A percentile compares a stretch with the other conserved stretches of the same genome.
These are phyloP conservation scores for Aspergillus piperis DNA, from an alignment of 2,329 filamentous ascomycete species.

Conservation along the genomic window DNA sequence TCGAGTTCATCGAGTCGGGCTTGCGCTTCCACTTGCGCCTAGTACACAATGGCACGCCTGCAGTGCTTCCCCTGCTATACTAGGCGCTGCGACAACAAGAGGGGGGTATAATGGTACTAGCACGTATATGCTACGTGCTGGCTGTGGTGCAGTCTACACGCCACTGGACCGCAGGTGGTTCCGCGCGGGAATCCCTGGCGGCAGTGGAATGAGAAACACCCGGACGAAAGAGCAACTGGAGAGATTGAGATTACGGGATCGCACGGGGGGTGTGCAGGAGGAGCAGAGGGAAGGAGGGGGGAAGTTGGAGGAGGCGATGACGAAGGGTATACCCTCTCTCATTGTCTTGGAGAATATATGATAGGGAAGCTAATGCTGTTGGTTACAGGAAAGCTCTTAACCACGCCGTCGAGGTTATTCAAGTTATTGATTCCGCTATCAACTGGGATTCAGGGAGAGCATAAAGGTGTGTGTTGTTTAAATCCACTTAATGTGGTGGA, in stretches of 20 bases:
- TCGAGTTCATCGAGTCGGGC: not conserved
- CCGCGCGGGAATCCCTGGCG: not conserved
- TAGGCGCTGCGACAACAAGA: not conserved
- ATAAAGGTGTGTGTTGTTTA: slow-evolving; percentile 45
- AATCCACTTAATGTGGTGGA: too few relatives aligned
- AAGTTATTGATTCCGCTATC: slow-evolving; percentile 78
- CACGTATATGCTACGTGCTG: too few relatives aligned
- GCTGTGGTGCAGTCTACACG: not conserved
- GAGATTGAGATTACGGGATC: slow-evolving; percentile 43
- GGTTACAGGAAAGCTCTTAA: slow-evolving; percentile 68
- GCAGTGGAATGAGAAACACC: not conserved
- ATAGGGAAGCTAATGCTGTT: too few relatives aligned
- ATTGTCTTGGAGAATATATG: accelerated
- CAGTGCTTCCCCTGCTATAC: too few relatives aligned
- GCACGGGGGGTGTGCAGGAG: not conserved
- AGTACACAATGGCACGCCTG: not conserved
- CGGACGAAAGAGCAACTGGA: slow-evolving; percentile 35
- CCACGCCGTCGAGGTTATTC: slow-evolving; percentile 75
- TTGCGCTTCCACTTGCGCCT: not conserved
- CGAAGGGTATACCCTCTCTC: slow-evolving; percentile 54
- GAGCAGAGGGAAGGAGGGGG: not conserved
- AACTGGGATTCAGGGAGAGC: slow-evolving; percentile 59
- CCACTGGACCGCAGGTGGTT: not conserved
- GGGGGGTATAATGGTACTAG: not conserved
- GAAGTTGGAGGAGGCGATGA: slow-evolving; percentile 61